Percentiles rank a stretch among this genome's conserved stretches.
Conservation (phyloP, 352 stramenopile genomes). For the Lagenidium sp. region DNA sequence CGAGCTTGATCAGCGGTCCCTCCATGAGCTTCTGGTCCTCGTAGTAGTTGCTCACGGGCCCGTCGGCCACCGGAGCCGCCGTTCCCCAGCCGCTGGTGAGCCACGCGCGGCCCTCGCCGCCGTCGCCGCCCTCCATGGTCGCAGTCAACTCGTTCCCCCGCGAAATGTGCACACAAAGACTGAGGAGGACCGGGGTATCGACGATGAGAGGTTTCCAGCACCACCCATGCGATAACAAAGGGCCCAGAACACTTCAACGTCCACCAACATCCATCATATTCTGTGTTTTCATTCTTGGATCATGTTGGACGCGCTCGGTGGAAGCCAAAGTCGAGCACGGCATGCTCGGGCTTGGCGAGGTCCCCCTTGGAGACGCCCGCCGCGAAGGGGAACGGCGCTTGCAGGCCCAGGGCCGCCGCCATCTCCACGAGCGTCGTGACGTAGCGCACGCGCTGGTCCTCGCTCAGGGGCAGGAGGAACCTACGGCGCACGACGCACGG, state of each 20-base stretch:
- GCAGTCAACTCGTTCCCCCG: not conserved
- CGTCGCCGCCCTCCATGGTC: conserved; percentile 13
- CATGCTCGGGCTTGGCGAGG: conserved; percentile 39
- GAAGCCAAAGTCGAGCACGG: conserved; percentile 50
- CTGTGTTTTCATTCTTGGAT: no score
- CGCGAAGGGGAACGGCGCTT: conserved; percentile 23
- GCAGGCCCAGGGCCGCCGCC: conserved; percentile 19
- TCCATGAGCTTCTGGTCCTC: conserved; percentile 84
- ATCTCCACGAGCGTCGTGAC: conserved; percentile 63
- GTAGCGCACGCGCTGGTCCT: conserved; percentile 58
- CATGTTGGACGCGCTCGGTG: no score
- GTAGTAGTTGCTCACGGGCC: conserved; percentile 68
- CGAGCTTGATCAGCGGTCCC: conserved; percentile 76
- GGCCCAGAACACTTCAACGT: no score
- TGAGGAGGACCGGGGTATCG: no score
- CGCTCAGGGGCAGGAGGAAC: conserved; percentile 62
- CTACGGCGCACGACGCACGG: no score
- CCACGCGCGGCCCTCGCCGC: conserved; percentile 22
- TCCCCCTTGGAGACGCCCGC: conserved; percentile 28
- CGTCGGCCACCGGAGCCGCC: conserved; percentile 46
- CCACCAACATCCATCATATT: no score
- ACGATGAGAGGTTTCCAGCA: no score
- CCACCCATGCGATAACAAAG: no score
- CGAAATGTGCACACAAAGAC: conserved; percentile 1
- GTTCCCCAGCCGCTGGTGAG: no score